Evolutionary conservation across 2,329 filamentous ascomycete genomes (phyloP).

Genomic region (Tolypocladium ophioglossoides): DNA sequence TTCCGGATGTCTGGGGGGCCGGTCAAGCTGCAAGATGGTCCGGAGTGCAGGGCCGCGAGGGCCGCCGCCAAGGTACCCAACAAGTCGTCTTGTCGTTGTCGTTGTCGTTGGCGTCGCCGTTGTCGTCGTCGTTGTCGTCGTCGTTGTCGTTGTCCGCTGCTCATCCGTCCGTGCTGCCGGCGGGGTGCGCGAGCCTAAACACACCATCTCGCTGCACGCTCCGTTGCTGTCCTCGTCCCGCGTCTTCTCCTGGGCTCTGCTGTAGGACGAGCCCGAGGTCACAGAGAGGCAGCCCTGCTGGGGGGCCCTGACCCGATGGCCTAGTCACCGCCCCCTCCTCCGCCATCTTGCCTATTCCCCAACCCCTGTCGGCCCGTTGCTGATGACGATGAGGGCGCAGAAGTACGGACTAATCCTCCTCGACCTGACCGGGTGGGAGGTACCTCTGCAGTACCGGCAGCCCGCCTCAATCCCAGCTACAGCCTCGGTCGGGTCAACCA

Average conservation of each 20-base stretch:
- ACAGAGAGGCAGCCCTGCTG: background rate
- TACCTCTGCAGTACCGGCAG: background rate
- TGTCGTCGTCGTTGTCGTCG: no score
- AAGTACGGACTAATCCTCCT: no score
- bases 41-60: background rate
- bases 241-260: background rate
- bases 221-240: background rate
- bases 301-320: background rate
- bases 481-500: background rate
- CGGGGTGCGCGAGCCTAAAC: background rate
- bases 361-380: background rate
- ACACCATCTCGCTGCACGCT: background rate
- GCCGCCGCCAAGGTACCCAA: background rate
- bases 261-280: background rate
- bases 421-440: background rate
- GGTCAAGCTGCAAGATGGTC: slow-evolving; percentile 1
- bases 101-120: no score
- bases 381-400: background rate
- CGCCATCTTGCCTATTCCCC: background rate
- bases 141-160: background rate
- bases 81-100: background rate
- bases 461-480: background rate
- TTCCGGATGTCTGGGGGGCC: background rate
- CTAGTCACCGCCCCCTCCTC: slow-evolving; percentile 1
- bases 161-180: background rate